Evolutionary conservation across 2,329 filamentous ascomycete species (phyloP).

Genomic region (Alternaria viburni): DNA sequence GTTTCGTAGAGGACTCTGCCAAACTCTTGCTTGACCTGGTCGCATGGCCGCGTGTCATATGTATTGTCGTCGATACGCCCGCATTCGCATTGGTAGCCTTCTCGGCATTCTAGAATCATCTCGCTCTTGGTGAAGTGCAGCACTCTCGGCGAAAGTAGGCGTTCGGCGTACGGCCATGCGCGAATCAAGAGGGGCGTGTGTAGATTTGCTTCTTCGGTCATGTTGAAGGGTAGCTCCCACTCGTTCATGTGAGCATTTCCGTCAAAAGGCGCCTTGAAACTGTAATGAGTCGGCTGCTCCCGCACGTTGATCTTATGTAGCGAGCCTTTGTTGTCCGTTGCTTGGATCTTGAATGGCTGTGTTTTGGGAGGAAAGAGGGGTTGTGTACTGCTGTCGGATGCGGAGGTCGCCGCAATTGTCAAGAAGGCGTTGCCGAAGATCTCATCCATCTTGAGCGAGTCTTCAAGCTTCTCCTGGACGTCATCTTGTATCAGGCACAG

Average conservation of each 20-base stretch:
- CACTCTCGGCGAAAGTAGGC: conserved; percentile 40
- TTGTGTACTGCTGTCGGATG: conserved; percentile 34
- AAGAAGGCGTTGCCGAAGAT: conserved; percentile 43
- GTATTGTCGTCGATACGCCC: conserved; percentile 38
- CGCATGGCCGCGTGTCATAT: conserved; percentile 42
- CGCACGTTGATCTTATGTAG: conserved; percentile 40
- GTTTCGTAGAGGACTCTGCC: conserved; percentile 31
- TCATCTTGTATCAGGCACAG: conserved; percentile 45
- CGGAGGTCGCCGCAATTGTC: conserved; percentile 43
- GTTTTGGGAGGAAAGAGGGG: conserved; percentile 34
- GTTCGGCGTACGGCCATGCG: conserved; percentile 44
- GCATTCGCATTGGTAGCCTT: conserved; percentile 46
- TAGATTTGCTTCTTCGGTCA: conserved; percentile 34
- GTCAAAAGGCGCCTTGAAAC: conserved; percentile 45
- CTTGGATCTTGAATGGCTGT: conserved; percentile 42
- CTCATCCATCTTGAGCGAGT: conserved; percentile 35
- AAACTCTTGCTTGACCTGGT: conserved; percentile 45
- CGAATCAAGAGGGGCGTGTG: conserved; percentile 42
- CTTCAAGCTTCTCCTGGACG: conserved; percentile 30
- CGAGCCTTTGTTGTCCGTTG: conserved; percentile 41
- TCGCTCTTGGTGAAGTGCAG: conserved; percentile 45
- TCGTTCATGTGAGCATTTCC: conserved; percentile 44
- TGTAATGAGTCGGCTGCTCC: conserved; percentile 46
- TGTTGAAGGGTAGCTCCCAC: conserved; percentile 44
- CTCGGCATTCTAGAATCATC: conserved; percentile 47